A percentile compares a stretch with the other conserved stretches of the same genome.
phyloP scores from a whole-genome alignment of 2,329 filamentous ascomycete genomes.

The Aspergillus latus region DNA sequence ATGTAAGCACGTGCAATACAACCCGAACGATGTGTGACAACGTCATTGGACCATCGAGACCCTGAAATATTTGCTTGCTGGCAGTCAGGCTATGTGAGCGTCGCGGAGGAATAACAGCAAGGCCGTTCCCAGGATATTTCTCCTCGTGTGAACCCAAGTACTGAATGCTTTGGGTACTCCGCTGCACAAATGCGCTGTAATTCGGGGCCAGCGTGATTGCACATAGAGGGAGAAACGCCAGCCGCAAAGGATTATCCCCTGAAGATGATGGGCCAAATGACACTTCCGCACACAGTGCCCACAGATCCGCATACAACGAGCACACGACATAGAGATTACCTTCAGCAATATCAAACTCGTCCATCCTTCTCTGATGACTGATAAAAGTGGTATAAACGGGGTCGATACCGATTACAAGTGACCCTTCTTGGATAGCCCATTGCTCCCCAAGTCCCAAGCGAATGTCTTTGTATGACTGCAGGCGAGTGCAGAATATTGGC shows the following conservation, averaged over 20 bases:
- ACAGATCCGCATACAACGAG: slow-evolving; percentile 35
- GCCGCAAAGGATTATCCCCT: slow-evolving; percentile 9
- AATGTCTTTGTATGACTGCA: slow-evolving; percentile 29
- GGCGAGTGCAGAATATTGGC: slow-evolving; percentile 20
- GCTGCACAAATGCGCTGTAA: slow-evolving; percentile 26
- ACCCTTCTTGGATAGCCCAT: slow-evolving; percentile 33
- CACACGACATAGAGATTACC: slow-evolving; percentile 35
- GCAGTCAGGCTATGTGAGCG: slow-evolving; percentile 29
- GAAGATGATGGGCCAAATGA: slow-evolving; percentile 18
- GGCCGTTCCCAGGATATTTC: slow-evolving; percentile 28
- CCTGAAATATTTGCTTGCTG: slow-evolving; percentile 24
- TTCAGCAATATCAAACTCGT: slow-evolving; percentile 30
- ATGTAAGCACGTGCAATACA: slow-evolving; percentile 17
- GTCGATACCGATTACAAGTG: slow-evolving; percentile 30
- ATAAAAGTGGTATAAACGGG: slow-evolving; percentile 24
- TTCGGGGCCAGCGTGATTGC: slow-evolving; percentile 35
- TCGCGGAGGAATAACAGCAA: slow-evolving; percentile 27
- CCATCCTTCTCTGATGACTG: slow-evolving; percentile 17
- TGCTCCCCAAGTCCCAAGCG: slow-evolving; percentile 23
- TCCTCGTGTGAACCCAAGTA: background rate
- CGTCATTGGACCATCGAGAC: slow-evolving; percentile 10
- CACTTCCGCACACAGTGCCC: slow-evolving; percentile 34
- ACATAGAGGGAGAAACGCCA: slow-evolving; percentile 36
- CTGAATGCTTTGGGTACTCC: slow-evolving; percentile 17
- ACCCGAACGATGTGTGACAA: slow-evolving; percentile 22